Evolutionary conservation across 2,329 filamentous ascomycete species (phyloP), one percentile per base, ranked within the genome.

Genomic region (Talaromyces amestolkiae): DNA sequence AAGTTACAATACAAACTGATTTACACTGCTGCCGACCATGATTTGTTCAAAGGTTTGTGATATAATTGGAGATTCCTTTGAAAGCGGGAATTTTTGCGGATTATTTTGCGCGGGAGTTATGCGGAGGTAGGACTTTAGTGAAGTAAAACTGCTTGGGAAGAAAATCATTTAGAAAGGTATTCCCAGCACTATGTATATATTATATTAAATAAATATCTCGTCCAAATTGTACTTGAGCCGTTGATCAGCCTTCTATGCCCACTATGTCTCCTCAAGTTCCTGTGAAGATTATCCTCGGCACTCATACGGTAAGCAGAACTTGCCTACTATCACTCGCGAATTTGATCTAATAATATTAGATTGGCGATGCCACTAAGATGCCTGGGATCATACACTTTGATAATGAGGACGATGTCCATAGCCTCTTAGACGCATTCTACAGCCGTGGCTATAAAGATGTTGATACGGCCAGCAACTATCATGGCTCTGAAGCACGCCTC

Each of bases 401-500:
- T 41, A 17, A 19, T 39, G 19, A 43, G n/a, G 27, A 63, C n/a
- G 49, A 54, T 31, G 61, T 63, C 13, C 11, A 54, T n/a, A 7
- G 19, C 2, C n/a, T 63, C 6, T 45, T 63, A 15, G 22, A 63
- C 19, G 24, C 19, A 8, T 63, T 63, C 22, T 43, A 43, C 49
- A 31, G 19, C 22, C 33, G 61, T 3, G 61, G 61, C 22, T 56
- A 63, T 35, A 54, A 27, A 13, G 10, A 22, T 22, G 9, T 63
- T 3, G 61, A 63, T 39, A 63, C 47, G 11, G 61, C 61, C 7
- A 41, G 61, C 11, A 56, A 54, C 49, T 63, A 63, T 43, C 5
- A 49, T n/a, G 33, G 49, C 24, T 56, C 33, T 19, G 61, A 63
- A 33, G 13, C 22, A 41, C 49, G 35, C 10, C 22, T 63, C 22